These are phyloP conservation scores for Tuber melanosporum DNA, from an alignment of 495 filamentous ascomycete genomes.

Conservation along the genomic window DNA sequence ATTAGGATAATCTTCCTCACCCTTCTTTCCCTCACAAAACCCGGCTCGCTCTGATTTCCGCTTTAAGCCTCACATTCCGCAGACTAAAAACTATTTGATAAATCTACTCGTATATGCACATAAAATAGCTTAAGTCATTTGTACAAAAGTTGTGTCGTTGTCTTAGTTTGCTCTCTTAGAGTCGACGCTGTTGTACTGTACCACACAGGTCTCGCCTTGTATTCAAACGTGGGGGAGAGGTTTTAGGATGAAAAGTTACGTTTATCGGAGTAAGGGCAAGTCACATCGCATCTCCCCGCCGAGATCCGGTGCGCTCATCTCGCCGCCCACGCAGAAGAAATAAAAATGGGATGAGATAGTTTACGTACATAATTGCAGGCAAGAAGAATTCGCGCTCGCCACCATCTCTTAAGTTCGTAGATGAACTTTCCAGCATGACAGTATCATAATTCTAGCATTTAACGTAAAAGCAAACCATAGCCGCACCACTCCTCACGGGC, in stretches of 20 bases:
- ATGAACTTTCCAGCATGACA: background rate
- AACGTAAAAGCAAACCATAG: background rate
- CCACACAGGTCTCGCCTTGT: constrained; percentile 15
- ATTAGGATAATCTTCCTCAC: background rate
- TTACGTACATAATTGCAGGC: constrained; percentile 26
- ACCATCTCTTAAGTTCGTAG: background rate
- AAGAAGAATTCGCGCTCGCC: background rate
- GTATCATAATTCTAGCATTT: background rate
- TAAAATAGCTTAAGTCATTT: background rate
- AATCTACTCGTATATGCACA: background rate
- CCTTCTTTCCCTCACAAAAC: background rate
- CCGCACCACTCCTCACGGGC: background rate
- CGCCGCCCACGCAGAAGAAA: constrained; percentile 17
- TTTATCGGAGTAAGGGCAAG: constrained; percentile 18
- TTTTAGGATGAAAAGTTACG: constrained; percentile 35
- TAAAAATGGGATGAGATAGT: constrained; percentile 31
- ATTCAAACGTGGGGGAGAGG: constrained; percentile 29
- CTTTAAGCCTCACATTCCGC: background rate
- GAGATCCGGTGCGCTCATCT: constrained; percentile 17
- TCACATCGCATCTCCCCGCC: constrained; percentile 14
- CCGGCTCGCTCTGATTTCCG: background rate
- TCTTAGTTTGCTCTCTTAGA: background rate
- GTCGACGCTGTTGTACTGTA: background rate
- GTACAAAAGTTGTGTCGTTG: background rate
- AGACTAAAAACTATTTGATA: background rate